Evolutionary conservation across 257 asterid species (phyloP), one percentile per base, ranked within the genome.

Genomic region (Galeopsis tetrahit): DNA sequence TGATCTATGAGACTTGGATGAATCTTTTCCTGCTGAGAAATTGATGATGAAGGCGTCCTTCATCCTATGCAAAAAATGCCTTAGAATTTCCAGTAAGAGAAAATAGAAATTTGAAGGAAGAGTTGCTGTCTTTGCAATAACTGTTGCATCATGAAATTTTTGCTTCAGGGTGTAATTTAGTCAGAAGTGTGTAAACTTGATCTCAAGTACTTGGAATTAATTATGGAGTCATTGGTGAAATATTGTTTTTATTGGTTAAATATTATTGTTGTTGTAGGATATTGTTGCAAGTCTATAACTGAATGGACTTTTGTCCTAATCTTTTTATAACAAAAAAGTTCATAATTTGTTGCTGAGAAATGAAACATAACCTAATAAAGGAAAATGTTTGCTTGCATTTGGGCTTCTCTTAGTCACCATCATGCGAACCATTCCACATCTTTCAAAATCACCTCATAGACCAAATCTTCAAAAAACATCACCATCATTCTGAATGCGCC

Each of bases 1-100:
- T 61, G 53, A 61, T 71, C 57, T 61, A 35, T 61, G 14, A 49
- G 69, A 28, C 39, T 61, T 49, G 5, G 32, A 46, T 17, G n/a
- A 46, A 71, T 0, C 4, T 21, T 44, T 44, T 70, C 36, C 59
- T 58, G 32, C 39, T 8, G 34, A 21, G 69, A 59, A 36, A 15
- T 5, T 39, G 65, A 40, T 59, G 21, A 59, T 34, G 65, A 59
- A 56, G 62, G 36, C 14, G n/a, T 6, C 65, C 1, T 34, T 59
- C 44, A 33, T 59, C 43, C 38, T 59, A 33, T 34, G 10, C 44
- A 33, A 43, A 59, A 59, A 21, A 2, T 13, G 10, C 10, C 21
- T 33, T 31, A 13, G 17, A 33, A 13, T 62, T 62, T 36, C 7
- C 14, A 38, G 48, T 5, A 15, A 10, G 13, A 62, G 32, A 17